A percentile compares a stretch with the other conserved stretches of the same genome.
phyloP scores from a whole-genome alignment of 768 basidiomycete species.

The Chalciporus chontae region DNA sequence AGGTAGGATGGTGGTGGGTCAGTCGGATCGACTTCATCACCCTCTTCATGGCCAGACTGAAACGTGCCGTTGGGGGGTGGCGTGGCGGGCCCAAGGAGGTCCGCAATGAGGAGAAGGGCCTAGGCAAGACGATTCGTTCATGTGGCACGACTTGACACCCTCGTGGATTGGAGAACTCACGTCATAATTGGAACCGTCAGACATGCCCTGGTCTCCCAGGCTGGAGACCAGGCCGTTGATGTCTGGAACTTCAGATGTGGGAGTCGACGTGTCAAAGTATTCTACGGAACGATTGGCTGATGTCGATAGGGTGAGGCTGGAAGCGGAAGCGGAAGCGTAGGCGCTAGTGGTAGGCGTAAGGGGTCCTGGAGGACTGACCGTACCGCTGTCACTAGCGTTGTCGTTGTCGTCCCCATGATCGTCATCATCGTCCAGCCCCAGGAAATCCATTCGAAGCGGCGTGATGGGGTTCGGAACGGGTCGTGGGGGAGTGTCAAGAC shows the following conservation, averaged over 20 bases:
- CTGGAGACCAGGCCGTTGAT: slow-evolving; percentile 60
- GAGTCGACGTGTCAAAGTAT: slow-evolving; percentile 29
- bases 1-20: slow-evolving; percentile 20
- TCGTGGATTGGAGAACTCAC: slow-evolving; percentile 42
- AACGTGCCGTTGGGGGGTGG: slow-evolving; percentile 1
- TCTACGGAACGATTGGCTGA: slow-evolving; percentile 22
- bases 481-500: slow-evolving; percentile 22
- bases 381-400: slow-evolving; percentile 28
- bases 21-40: not conserved
- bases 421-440: slow-evolving; percentile 16
- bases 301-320: slow-evolving; percentile 27
- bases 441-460: slow-evolving; percentile 23
- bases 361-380: slow-evolving; percentile 30
- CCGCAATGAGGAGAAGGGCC: slow-evolving; percentile 58
- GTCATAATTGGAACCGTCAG: slow-evolving; percentile 59
- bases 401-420: slow-evolving; percentile 22
- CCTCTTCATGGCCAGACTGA: slow-evolving; percentile 7
- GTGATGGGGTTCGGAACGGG: slow-evolving; percentile 4
- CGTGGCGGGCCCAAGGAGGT: slow-evolving; percentile 56
- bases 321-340: slow-evolving; percentile 27
- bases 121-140: slow-evolving; percentile 29
- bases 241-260: slow-evolving; percentile 45
- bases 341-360: slow-evolving; percentile 30
- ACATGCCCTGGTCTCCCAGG: slow-evolving; percentile 42
- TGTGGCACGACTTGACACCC: slow-evolving; percentile 17